Base-by-base conservation (phyloP, 2,329 filamentous ascomycete genomes). In the Scortechinia acanthostroma region DNA sequence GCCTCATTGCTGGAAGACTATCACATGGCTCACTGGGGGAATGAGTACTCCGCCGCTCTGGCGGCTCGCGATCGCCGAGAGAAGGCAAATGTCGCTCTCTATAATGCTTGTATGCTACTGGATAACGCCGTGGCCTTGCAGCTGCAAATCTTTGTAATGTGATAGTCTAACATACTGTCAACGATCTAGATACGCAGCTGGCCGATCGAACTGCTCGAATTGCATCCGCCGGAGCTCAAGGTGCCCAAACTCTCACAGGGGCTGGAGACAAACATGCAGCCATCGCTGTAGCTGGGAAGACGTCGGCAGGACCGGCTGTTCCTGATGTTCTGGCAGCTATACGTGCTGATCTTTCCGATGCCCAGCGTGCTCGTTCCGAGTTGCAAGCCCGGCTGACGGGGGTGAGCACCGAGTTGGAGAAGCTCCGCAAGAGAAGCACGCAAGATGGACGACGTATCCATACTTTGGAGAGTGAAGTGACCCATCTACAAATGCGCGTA, bases 331-430 rank as follows among this genome's bases (percentile, higher is more conserved):
- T 56, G 3, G 47, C 53, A 3, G 51, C 54, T 22, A 55, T 67
- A 2, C 62, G 69, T 40, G 57, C 70, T 46, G 76, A 82, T 46
- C 65, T 82, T 2, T 63, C 70, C 2, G 62, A 70, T 43, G 77
- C 77, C 3, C 77, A 80, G 53, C 71, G 70, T 44, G 74, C 71
- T n/a, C 73, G 76, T 43, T 60, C 65, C 17, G 64, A 71, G 42
- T 62, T 80, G 2, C 68, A 75, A 52, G 56, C 64, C 19, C 65
- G 68, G 35, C 59, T 80, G 17, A 57, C 62, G 21, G 57, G 59
- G 15, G 58, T 70, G 20, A 69, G 58, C 3, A 49, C 61, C 4
- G 66, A 76, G 43, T 60, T 77, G 28, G 59, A 68, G 14, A 60
- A 63, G 4, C 53, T 76, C 19, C 70, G 68, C 48, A 60, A 64